Evolutionary conservation across 108 stramenopile species (phyloP).

Genomic region (Cyclotella distinguenda): DNA sequence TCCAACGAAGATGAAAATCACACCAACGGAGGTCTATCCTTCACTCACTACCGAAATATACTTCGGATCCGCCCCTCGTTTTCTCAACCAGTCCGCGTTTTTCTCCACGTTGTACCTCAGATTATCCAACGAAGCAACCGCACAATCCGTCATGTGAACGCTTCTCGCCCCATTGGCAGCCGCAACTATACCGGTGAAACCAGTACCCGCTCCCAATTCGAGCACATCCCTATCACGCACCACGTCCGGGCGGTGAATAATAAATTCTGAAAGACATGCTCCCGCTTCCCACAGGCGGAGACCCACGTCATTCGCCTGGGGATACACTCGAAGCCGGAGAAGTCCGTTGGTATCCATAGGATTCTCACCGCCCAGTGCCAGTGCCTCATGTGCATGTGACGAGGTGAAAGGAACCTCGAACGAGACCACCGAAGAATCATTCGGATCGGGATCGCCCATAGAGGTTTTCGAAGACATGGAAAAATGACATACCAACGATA

Average conservation of each 20-base stretch:
- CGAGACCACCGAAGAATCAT: conserved; percentile 37
- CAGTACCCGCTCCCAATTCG: conserved; percentile 74
- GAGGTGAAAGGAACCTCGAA: conserved; percentile 33
- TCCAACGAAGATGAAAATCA: neutral
- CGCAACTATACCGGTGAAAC: conserved; percentile 59
- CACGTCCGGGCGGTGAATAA: conserved; percentile 30
- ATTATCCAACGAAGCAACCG: conserved; percentile 55
- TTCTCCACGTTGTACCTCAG: conserved; percentile 55
- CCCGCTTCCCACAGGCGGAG: conserved; percentile 78
- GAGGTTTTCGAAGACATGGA: conserved; percentile 10
- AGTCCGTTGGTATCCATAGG: neutral
- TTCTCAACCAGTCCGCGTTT: conserved; percentile 51
- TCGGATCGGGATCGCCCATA: conserved; percentile 35
- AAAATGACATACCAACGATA: conserved; percentile 30
- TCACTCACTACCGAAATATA: conserved; percentile 10
- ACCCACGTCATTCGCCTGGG: conserved; percentile 76
- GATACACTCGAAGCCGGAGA: conserved; percentile 55
- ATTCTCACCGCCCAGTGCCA: too few relatives aligned
- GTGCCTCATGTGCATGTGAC: neutral
- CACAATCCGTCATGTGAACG: conserved; percentile 75
- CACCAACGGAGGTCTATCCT: neutral
- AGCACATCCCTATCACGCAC: conserved; percentile 38
- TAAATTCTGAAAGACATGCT: conserved; percentile 60
- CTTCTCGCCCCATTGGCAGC: conserved; percentile 26
- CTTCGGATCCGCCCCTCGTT: conserved; percentile 18